phyloP scores from a whole-genome alignment of 2,329 filamentous ascomycete species.

The Hymenoscyphus infarciens region DNA sequence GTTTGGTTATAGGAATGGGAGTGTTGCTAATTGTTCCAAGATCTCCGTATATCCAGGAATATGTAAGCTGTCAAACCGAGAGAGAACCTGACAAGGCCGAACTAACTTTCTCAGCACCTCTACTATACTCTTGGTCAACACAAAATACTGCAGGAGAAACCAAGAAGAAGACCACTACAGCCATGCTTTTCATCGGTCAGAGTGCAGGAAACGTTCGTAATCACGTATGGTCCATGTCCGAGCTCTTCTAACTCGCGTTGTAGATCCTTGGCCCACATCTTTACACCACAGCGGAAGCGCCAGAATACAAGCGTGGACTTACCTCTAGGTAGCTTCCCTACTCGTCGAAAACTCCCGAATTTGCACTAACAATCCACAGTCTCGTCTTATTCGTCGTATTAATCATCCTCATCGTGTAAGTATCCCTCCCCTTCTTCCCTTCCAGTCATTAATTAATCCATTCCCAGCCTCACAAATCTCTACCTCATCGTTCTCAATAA shows the following conservation, averaged over 20 bases:
- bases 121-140: conserved; percentile 66
- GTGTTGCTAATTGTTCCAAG: conserved; percentile 46
- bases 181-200: conserved; percentile 59
- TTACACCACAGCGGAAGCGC: conserved; percentile 58
- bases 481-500: conserved; percentile 53
- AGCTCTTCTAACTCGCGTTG: background rate
- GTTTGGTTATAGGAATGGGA: conserved; percentile 53
- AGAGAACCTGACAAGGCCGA: background rate
- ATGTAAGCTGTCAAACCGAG: conserved; percentile 34
- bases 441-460: background rate
- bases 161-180: conserved; percentile 63
- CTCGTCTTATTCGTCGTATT: conserved; percentile 58
- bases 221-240: conserved; percentile 46
- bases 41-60: conserved; percentile 59
- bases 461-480: conserved; percentile 35
- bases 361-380: conserved; percentile 19
- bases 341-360: background rate
- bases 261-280: conserved; percentile 59
- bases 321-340: conserved; percentile 45
- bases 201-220: conserved; percentile 61
- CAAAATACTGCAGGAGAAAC: conserved; percentile 66
- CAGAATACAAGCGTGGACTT: conserved; percentile 49
- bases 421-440: conserved; percentile 15
- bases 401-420: conserved; percentile 47
- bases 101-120: conserved; percentile 51